Evolutionary conservation across 2,329 filamentous ascomycete genomes (phyloP).

Genomic region (Lachnellula subtilissima): DNA sequence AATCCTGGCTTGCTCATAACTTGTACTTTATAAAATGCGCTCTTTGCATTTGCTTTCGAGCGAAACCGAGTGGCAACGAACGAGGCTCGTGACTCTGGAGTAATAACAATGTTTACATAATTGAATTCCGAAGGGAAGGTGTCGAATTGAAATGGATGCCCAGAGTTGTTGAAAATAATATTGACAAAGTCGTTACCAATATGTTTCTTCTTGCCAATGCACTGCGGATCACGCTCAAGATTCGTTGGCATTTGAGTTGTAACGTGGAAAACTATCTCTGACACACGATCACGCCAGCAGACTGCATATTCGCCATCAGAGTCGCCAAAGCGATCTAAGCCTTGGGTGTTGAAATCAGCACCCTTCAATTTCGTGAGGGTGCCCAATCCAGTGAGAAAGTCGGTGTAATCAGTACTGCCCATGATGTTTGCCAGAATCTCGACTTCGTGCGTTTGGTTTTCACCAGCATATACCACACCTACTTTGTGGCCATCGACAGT

Average conservation of each 20-base stretch:
- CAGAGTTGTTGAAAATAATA: slow-evolving; percentile 96
- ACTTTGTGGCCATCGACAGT: slow-evolving; percentile 95
- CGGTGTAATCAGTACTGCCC: slow-evolving; percentile 82
- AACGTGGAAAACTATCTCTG: slow-evolving; percentile 92
- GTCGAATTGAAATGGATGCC: slow-evolving; percentile 80
- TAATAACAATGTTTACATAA: slow-evolving; percentile 94
- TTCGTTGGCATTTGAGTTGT: slow-evolving; percentile 97
- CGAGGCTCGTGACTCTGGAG: slow-evolving; percentile 73
- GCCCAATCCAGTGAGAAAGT: slow-evolving; percentile 78
- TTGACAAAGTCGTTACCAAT: slow-evolving; percentile 98
- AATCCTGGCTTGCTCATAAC: slow-evolving; percentile 85
- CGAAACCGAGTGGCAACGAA: slow-evolving; percentile 61
- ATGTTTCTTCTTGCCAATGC: slow-evolving; percentile 83
- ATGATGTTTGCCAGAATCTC: slow-evolving; percentile 84
- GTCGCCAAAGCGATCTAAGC: slow-evolving; percentile 72
- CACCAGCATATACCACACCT: slow-evolving; percentile 87
- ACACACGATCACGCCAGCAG: slow-evolving; percentile 91
- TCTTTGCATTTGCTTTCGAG: slow-evolving; percentile 33
- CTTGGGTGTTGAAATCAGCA: slow-evolving; percentile 88
- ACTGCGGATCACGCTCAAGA: slow-evolving; percentile 67
- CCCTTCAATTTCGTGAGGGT: slow-evolving; percentile 75
- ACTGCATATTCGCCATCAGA: slow-evolving; percentile 83
- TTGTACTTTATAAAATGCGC: slow-evolving; percentile 77
- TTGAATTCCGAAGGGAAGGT: slow-evolving; percentile 95
- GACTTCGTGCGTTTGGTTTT: slow-evolving; percentile 74